phyloP scores from a whole-genome alignment of 345 rosid genomes.

The Gossypioides kirkii region DNA sequence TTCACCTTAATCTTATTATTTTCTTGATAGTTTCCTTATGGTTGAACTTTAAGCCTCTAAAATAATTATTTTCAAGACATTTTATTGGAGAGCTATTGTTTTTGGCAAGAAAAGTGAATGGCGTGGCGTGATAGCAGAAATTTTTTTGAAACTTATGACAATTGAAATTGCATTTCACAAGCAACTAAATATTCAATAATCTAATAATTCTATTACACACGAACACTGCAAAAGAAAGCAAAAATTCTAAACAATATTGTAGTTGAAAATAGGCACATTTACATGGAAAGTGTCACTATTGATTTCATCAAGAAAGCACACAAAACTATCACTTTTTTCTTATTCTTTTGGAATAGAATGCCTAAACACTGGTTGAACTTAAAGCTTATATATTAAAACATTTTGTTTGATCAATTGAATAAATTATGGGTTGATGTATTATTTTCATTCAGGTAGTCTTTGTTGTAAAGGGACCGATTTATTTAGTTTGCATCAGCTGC shows the following conservation, averaged over 20 bases:
- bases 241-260: no score
- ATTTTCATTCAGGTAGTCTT: conserved; percentile 62
- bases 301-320: background rate
- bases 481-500: conserved; percentile 94
- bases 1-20: background rate
- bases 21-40: background rate
- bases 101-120: background rate
- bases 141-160: no score
- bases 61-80: background rate
- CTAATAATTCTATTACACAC: no score
- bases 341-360: conserved; percentile 9
- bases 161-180: no score
- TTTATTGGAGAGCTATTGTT: background rate
- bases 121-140: background rate
- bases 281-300: background rate
- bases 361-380: background rate
- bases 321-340: background rate
- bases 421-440: background rate
- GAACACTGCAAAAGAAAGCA: no score
- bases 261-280: background rate
- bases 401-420: conserved; percentile 12
- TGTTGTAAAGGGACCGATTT: conserved; percentile 95
- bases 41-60: background rate
- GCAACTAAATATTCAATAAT: no score
- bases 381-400: background rate